phyloP scores from a whole-genome alignment of 345 rosid species.

The Camelina sativa region DNA sequence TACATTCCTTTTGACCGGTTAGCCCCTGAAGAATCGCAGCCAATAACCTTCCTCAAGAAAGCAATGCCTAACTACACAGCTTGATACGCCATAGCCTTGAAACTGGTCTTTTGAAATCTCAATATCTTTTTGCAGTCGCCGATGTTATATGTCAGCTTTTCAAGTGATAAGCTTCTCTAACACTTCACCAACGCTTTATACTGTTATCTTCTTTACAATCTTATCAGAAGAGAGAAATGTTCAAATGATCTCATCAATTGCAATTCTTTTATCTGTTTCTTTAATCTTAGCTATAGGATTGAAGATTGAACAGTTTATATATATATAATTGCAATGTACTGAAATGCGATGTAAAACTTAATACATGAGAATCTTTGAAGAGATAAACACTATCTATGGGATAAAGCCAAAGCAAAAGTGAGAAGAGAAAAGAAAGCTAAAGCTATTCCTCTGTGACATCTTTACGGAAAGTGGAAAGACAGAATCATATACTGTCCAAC shows the following conservation, averaged over 20 bases:
- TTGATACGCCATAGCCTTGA: conserved; percentile 6
- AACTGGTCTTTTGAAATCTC: conserved; percentile 26
- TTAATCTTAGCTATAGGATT: not conserved
- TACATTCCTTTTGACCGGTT: conserved; percentile 70
- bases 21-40: conserved; percentile 74
- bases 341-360: not conserved
- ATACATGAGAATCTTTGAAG: not conserved
- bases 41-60: conserved; percentile 72
- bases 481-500: not conserved
- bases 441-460: conserved; percentile 24
- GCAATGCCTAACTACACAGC: conserved; percentile 72
- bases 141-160: conserved; percentile 28
- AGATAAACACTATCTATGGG: not conserved
- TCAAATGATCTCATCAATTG: not conserved
- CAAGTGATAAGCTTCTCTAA: conserved; percentile 28
- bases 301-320: not conserved
- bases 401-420: conserved; percentile 17
- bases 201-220: conserved; percentile 11
- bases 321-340: not conserved
- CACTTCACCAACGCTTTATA: conserved; percentile 15
- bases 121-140: conserved; percentile 32
- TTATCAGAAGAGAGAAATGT: conserved; percentile 4
- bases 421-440: conserved; percentile 13
- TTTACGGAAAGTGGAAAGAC: conserved; percentile 27
- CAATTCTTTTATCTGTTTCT: conserved; percentile 16